Evolutionary conservation across 2,329 filamentous ascomycete species (phyloP).

Genomic region (Penicillium freii): DNA sequence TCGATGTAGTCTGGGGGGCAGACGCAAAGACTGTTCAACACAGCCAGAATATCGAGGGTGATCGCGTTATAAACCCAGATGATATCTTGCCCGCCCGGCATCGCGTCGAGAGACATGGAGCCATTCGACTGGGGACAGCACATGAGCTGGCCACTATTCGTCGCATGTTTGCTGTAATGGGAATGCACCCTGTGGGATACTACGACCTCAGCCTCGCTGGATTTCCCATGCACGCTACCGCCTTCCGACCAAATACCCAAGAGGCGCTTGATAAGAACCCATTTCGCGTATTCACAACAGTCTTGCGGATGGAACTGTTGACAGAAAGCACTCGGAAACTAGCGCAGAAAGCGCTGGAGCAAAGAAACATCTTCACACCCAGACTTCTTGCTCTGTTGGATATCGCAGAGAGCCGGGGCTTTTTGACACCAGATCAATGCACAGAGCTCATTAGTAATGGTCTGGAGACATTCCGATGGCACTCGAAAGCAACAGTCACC

Average conservation of each 20-base stretch:
- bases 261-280: slow-evolving; percentile 44
- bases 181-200: neutral
- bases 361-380: slow-evolving; percentile 45
- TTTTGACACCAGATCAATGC: slow-evolving; percentile 32
- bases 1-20: neutral
- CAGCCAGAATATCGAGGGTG: slow-evolving; percentile 4
- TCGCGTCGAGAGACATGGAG: neutral
- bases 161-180: neutral
- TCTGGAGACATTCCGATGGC: slow-evolving; percentile 52
- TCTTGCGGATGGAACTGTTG: slow-evolving; percentile 46
- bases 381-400: slow-evolving; percentile 41
- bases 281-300: slow-evolving; percentile 47
- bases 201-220: neutral
- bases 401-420: slow-evolving; percentile 31
- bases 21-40: neutral
- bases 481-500: slow-evolving; percentile 41
- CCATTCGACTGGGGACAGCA: neutral
- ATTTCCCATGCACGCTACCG: neutral
- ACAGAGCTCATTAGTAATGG: slow-evolving; percentile 45
- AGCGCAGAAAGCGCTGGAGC: slow-evolving; percentile 35
- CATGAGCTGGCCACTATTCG: neutral
- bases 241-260: slow-evolving; percentile 45
- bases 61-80: slow-evolving; percentile 18
- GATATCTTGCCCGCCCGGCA: slow-evolving; percentile 15
- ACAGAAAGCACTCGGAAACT: slow-evolving; percentile 32